A percentile compares a stretch with the other conserved stretches of the same genome.
Evolutionary conservation across 331 rosid species (phyloP).

Genomic region (Dryas integrifolia): DNA sequence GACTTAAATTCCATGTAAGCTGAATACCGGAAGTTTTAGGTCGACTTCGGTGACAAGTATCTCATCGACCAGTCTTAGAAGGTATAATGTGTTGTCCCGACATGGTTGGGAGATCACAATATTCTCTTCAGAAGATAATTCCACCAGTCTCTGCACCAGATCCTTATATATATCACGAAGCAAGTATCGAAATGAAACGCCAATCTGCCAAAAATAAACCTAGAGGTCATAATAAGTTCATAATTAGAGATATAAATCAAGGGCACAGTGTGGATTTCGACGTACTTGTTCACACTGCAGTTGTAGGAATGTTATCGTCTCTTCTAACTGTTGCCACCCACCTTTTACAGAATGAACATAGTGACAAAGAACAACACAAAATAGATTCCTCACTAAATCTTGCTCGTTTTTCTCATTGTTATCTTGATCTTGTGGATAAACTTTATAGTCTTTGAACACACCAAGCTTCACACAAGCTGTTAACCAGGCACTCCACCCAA

Average conservation of each 20-base stretch:
- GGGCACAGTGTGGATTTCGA: conserved; percentile 27
- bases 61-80: conserved; percentile 83
- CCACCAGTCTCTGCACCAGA: conserved; percentile 65
- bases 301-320: conserved; percentile 69
- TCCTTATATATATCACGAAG: conserved; percentile 85
- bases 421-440: conserved; percentile 41
- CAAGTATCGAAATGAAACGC: conserved; percentile 43
- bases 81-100: conserved; percentile 85
- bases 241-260: conserved; percentile 21
- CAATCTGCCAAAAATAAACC: conserved; percentile 53
- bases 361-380: conserved; percentile 77
- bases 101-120: conserved; percentile 79
- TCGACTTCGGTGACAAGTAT: conserved; percentile 80
- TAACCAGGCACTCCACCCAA: conserved; percentile 96
- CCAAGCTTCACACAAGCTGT: conserved; percentile 69
- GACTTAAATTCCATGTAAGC: conserved; percentile 26
- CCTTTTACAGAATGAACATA: conserved; percentile 76
- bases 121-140: conserved; percentile 71
- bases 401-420: conserved; percentile 53
- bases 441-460: conserved; percentile 54
- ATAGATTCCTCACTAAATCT: conserved; percentile 59
- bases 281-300: conserved; percentile 70
- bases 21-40: conserved; percentile 75
- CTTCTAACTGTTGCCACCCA: conserved; percentile 97
- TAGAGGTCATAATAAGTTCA: conserved; percentile 9